Conservation (phyloP, 306 rosid species). For the Alnus glutinosa region DNA sequence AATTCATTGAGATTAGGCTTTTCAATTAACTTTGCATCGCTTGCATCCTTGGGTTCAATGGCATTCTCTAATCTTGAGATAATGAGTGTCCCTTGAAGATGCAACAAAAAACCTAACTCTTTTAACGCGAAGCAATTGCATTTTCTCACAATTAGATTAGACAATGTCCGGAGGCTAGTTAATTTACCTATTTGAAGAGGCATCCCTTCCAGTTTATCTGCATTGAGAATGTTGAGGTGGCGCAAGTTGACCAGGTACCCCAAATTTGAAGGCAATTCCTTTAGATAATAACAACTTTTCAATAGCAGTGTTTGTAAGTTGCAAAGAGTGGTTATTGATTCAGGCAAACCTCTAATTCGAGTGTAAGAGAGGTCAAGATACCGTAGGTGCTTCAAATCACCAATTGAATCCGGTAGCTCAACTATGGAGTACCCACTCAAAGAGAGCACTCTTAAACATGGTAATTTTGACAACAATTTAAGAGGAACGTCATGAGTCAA, state of each 20-base stretch:
- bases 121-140: background rate
- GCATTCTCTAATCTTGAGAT: conserved; percentile 21
- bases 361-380: background rate
- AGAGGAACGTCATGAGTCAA: background rate
- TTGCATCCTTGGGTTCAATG: background rate
- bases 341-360: rapidly evolving
- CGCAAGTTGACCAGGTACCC: conserved; percentile 7
- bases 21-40: background rate
- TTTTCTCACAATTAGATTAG: background rate
- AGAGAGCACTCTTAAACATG: background rate
- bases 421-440: background rate
- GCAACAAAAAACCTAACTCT: background rate
- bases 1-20: background rate
- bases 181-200: background rate
- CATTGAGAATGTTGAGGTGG: background rate
- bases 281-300: background rate
- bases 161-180: background rate
- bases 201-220: background rate
- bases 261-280: conserved; percentile 3
- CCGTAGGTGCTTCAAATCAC: conserved; percentile 9
- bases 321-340: background rate
- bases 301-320: conserved; percentile 15
- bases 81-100: background rate
- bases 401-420: background rate
- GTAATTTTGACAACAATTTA: background rate